These are phyloP conservation scores for Jatropha curcas DNA, from an alignment of 345 rosid species.

Conservation along the genomic window DNA sequence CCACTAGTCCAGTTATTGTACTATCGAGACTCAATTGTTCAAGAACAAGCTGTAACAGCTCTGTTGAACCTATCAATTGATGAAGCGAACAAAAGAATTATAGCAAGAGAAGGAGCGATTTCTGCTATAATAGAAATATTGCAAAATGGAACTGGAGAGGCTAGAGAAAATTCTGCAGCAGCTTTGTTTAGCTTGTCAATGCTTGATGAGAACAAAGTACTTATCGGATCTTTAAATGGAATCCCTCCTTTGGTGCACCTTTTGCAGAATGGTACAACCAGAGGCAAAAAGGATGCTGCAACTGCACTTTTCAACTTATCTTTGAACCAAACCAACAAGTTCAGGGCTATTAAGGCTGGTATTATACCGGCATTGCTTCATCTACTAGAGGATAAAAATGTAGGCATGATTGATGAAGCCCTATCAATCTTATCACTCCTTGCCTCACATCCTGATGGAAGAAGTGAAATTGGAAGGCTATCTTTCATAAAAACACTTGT, in stretches of 20 bases:
- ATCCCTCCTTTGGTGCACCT: conserved; percentile 62
- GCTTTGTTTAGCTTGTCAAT: conserved; percentile 58
- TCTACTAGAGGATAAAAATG: conserved; percentile 43
- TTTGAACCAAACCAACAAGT: conserved; percentile 55
- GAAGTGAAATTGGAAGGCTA: conserved; percentile 37
- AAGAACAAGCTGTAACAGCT: conserved; percentile 67
- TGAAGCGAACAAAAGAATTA: conserved; percentile 50
- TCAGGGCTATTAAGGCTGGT: conserved; percentile 56
- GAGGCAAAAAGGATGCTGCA: conserved; percentile 73
- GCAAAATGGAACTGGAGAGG: conserved; percentile 50
- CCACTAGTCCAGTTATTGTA: conserved; percentile 49
- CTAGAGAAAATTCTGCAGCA: conserved; percentile 62
- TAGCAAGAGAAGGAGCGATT: conserved; percentile 60
- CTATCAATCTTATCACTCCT: conserved; percentile 60
- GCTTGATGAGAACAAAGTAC: conserved; percentile 61
- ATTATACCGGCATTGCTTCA: conserved; percentile 46
- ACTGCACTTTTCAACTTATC: conserved; percentile 65
- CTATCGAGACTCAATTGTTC: conserved; percentile 46
- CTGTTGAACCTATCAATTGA: conserved; percentile 62
- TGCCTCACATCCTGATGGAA: conserved; percentile 45
- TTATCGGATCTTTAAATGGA: conserved; percentile 45
- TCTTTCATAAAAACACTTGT: conserved; percentile 50
- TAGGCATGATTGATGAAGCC: conserved; percentile 65
- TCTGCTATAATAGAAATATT: conserved; percentile 50
- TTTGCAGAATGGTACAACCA: conserved; percentile 44